Percentiles rank a stretch among this genome's conserved stretches.
These are phyloP conservation scores for Samsoniella hepiali DNA, from an alignment of 2,329 filamentous ascomycete genomes.

Conservation along the genomic window DNA sequence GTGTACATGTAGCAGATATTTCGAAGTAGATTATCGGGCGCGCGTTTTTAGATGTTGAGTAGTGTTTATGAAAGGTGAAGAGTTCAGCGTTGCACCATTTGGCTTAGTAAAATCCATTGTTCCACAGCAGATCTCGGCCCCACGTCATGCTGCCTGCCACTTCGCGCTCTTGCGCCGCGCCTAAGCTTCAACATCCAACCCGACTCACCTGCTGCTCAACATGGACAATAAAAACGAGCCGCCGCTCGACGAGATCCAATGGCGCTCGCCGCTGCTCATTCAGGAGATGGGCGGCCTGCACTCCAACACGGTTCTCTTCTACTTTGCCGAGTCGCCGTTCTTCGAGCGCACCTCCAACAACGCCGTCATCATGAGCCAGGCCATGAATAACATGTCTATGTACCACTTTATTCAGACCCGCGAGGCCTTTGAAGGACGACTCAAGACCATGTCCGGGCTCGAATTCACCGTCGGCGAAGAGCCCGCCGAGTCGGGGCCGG, in stretches of 20 bases:
- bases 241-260: slow-evolving; percentile 65
- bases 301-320: slow-evolving; percentile 63
- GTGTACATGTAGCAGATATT: background rate
- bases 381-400: slow-evolving; percentile 59
- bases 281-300: slow-evolving; percentile 57
- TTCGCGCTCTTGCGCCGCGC: background rate
- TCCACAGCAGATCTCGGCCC: slow-evolving; percentile 1
- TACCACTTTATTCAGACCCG: slow-evolving; percentile 56
- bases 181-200: background rate
- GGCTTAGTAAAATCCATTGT: slow-evolving; percentile 1
- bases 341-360: slow-evolving; percentile 68
- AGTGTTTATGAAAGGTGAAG: background rate
- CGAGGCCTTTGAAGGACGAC: slow-evolving; percentile 59
- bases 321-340: slow-evolving; percentile 66
- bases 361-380: slow-evolving; percentile 59
- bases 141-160: background rate
- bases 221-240: slow-evolving; percentile 49
- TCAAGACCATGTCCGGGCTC: slow-evolving; percentile 62
- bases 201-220: slow-evolving; percentile 13
- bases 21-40: background rate
- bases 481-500: slow-evolving; percentile 59
- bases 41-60: background rate
- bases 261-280: slow-evolving; percentile 51
- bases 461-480: slow-evolving; percentile 66
- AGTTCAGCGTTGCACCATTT: background rate